phyloP scores from a whole-genome alignment of 176 grass and related monocot species.

The Elaeis guineensis region DNA sequence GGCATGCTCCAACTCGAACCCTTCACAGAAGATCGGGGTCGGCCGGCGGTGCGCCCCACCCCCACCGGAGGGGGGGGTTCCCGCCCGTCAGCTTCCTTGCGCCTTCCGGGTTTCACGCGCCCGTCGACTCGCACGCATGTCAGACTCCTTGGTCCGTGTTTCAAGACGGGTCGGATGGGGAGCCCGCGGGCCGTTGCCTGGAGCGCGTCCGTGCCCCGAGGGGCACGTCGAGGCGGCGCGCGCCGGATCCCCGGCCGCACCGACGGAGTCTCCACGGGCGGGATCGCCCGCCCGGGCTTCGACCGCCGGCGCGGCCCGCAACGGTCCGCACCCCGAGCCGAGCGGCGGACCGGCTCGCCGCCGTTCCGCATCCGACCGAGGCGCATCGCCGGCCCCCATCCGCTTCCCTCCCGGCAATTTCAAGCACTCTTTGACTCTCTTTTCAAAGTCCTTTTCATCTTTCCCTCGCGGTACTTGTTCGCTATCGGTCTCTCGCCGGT shows the following conservation, averaged over 20 bases:
- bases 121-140: constrained; percentile 52
- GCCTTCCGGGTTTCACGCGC: not conserved
- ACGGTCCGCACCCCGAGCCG: too few species aligned
- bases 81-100: too few species aligned
- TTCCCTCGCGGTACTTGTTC: constrained; percentile 48
- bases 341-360: not conserved
- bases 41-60: too few species aligned
- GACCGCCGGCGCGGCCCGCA: too few species aligned
- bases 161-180: constrained; percentile 71
- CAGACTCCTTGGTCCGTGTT: constrained; percentile 81
- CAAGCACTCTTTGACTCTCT: constrained; percentile 20
- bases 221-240: too few species aligned
- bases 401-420: constrained; percentile 62
- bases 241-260: too few species aligned
- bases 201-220: too few species aligned
- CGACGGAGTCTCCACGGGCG: too few species aligned
- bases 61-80: too few species aligned
- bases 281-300: too few species aligned
- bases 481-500: constrained; percentile 41
- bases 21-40: too few species aligned
- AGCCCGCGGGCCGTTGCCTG: constrained; percentile 30
- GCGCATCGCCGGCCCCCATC: constrained; percentile 36
- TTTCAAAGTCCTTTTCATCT: constrained; percentile 36
- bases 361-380: constrained; percentile 24
- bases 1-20: too few species aligned